Conservation (phyloP, 2,329 filamentous ascomycete species). For the Blumeriella jaapii region DNA sequence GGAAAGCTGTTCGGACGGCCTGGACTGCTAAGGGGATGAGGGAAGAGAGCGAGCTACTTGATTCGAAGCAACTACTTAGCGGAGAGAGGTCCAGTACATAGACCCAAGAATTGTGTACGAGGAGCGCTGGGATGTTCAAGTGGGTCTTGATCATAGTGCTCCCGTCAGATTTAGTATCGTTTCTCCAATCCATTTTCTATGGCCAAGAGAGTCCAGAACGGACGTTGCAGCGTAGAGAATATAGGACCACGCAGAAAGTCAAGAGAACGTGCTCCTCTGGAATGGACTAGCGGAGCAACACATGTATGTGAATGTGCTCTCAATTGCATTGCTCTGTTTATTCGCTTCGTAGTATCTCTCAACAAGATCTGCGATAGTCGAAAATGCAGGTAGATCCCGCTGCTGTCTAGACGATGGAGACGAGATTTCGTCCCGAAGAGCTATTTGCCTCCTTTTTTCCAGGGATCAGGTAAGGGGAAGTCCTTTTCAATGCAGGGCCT, state of each 20-base stretch:
- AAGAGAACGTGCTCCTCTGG: too few relatives aligned
- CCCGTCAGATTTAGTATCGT: too few relatives aligned
- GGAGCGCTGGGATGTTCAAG: slow-evolving; percentile 6
- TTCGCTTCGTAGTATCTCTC: slow-evolving; percentile 49
- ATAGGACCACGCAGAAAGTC: too few relatives aligned
- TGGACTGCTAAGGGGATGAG: slow-evolving; percentile 26
- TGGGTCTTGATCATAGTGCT: slow-evolving; percentile 12
- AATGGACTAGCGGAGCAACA: slow-evolving; percentile 58
- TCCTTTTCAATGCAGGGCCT: slow-evolving; percentile 13
- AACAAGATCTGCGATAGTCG: slow-evolving; percentile 50
- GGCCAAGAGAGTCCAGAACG: too few relatives aligned
- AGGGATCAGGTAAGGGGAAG: slow-evolving; percentile 31
- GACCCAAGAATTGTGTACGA: slow-evolving; percentile 26
- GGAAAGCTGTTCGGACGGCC: slow-evolving; percentile 25
- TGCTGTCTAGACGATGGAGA: slow-evolving; percentile 43
- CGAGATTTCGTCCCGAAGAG: slow-evolving; percentile 47
- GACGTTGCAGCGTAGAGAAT: too few relatives aligned
- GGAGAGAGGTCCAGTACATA: slow-evolving; percentile 27
- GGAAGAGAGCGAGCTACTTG: slow-evolving; percentile 20
- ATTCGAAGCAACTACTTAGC: slow-evolving; percentile 26
- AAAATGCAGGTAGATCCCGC: slow-evolving; percentile 47
- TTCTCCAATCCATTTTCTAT: neutral
- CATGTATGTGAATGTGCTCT: slow-evolving; percentile 53
- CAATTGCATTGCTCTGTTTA: slow-evolving; percentile 41
- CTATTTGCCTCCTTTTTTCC: slow-evolving; percentile 43